phyloP scores from a whole-genome alignment of 495 filamentous ascomycete genomes.

The Penicillium chermesinum region DNA sequence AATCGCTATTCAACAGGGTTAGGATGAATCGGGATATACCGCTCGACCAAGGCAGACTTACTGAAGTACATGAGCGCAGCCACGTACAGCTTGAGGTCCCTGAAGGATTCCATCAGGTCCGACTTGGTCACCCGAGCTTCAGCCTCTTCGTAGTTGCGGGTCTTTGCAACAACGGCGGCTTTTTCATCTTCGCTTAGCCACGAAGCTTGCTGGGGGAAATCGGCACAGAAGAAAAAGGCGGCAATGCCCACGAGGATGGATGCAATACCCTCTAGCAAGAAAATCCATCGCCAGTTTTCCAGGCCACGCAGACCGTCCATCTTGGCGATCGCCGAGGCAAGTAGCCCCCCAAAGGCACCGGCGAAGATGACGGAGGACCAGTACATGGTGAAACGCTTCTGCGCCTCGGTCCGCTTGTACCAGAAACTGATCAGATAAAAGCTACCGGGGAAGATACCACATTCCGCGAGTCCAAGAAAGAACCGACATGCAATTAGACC shows the following conservation, averaged over 20 bases:
- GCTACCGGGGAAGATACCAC: constrained; percentile 49
- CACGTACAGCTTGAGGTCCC: constrained; percentile 19
- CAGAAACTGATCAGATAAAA: constrained; percentile 58
- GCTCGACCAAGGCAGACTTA: background rate
- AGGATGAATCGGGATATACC: background rate
- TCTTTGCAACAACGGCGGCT: constrained; percentile 9
- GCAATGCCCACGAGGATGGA: constrained; percentile 22
- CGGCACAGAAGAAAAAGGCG: constrained; percentile 26
- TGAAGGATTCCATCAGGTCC: constrained; percentile 8
- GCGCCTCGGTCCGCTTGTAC: constrained; percentile 26
- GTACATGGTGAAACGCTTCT: constrained; percentile 31
- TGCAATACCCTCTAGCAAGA: constrained; percentile 34
- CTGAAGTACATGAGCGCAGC: constrained; percentile 24
- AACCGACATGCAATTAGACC: constrained; percentile 72
- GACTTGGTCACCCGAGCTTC: background rate
- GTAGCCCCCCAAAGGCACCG: constrained; percentile 51
- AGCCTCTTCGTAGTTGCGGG: constrained; percentile 2
- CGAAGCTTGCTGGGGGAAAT: constrained; percentile 27
- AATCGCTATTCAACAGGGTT: constrained; percentile 4
- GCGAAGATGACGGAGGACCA: constrained; percentile 23
- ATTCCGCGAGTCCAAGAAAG: constrained; percentile 77
- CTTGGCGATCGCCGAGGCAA: constrained; percentile 72
- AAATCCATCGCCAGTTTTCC: constrained; percentile 79
- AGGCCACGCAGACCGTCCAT: constrained; percentile 67
- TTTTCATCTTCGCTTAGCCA: constrained; percentile 26